These are phyloP conservation scores for Boletus reticulatus DNA, from an alignment of 768 basidiomycete genomes.

Conservation along the genomic window DNA sequence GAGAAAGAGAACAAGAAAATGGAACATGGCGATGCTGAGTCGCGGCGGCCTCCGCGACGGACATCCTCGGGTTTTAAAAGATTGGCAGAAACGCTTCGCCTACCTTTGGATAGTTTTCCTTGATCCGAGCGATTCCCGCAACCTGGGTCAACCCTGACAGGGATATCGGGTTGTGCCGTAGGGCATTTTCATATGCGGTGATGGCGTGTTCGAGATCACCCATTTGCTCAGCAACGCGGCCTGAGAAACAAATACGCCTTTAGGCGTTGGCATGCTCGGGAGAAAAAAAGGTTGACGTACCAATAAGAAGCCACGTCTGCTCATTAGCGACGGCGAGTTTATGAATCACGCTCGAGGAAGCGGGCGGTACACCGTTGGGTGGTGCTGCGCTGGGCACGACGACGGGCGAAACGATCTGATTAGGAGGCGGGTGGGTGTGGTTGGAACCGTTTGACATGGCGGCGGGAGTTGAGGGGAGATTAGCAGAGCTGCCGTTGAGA, in stretches of 20 bases:
- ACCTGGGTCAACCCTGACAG: constrained; percentile 90
- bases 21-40: constrained; percentile 15
- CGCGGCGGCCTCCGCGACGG: constrained; percentile 25
- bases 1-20: constrained; percentile 14
- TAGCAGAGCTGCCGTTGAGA: constrained; percentile 47
- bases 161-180: constrained; percentile 93
- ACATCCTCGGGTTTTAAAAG: constrained; percentile 33
- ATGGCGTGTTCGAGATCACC: constrained; percentile 90
- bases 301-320: constrained; percentile 93
- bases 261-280: constrained; percentile 4
- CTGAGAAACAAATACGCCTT: constrained; percentile 44
- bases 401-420: constrained; percentile 47
- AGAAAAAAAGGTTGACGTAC: constrained; percentile 36
- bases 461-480: constrained; percentile 47
- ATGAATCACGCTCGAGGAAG: constrained; percentile 51
- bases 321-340: constrained; percentile 87
- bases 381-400: constrained; percentile 35
- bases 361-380: constrained; percentile 23
- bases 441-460: constrained; percentile 41
- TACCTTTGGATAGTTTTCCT: constrained; percentile 96
- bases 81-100: constrained; percentile 33
- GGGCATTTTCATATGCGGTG: constrained; percentile 90
- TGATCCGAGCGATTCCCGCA: constrained; percentile 94
- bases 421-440: constrained; percentile 35
- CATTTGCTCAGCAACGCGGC: constrained; percentile 94